Base-by-base conservation (phyloP, 495 filamentous ascomycete species). In the Neurospora tetraspora region DNA sequence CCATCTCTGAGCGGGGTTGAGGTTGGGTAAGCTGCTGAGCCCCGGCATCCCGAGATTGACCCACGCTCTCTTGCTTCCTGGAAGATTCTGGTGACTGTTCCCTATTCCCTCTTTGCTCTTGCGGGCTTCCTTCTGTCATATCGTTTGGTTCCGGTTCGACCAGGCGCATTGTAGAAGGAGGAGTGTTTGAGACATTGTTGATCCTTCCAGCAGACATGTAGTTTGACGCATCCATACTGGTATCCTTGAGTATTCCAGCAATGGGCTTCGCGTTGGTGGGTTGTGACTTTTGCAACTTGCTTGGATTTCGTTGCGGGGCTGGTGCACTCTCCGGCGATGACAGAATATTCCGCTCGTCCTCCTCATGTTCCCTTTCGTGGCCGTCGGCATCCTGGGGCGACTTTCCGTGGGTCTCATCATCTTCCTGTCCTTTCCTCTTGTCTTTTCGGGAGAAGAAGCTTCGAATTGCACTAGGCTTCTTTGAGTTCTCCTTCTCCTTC, bases 401-500 rank as follows among this genome's bases (percentile, higher is more conserved):
- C 79, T 91, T 92, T 71, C 91, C 89, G 20, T 86, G 82, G 71
- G 93, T 91, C 11, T 87, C 84, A 70, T 92, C 91, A 61, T 92
- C 90, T 69, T 93, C 91, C 10, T 86, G 84, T 59, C 85, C 81
- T 75, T 90, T 92, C 79, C 93, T 98, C 85, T 94, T 97, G 74
- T 97, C 93, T 77, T 96, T 97, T 71, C 93, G 86, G 77, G 97
- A 98, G 86, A 99, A 99, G 76, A 98, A 86, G 47, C 94, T 94
- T 76, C 94, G 94, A 69, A 99, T 89, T 82, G 95, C 97, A 69
- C 94, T 92, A 16, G 90, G 86, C 78, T 96, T 97, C 85, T 97
- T 97, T 72, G 97, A 92, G 77, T 95, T 95, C 65, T 91, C 91
- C 78, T 93, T 96, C 81, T 92, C 93, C 72, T 96, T 83, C 75